Evolutionary conservation across 2,329 filamentous ascomycete genomes (phyloP).

Genomic region (Stachybotrys chartarum): DNA sequence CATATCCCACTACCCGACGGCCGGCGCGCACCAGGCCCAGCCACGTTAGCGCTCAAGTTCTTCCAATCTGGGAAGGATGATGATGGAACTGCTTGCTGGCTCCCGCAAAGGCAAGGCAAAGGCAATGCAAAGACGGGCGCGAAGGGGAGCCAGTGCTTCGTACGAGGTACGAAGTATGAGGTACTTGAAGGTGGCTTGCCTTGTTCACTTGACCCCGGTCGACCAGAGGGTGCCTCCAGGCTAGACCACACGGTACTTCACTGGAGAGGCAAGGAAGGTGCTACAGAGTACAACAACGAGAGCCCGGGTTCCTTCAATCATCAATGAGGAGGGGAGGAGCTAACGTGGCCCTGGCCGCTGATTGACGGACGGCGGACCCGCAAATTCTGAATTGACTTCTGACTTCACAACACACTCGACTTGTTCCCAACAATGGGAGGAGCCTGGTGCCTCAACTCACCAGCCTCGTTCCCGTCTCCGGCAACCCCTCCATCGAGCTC

Average conservation of each 20-base stretch:
- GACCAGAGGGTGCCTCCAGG: neutral
- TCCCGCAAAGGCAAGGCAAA: too few species aligned
- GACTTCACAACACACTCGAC: neutral
- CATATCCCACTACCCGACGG: neutral
- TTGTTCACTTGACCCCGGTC: neutral
- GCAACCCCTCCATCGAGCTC: too few species aligned
- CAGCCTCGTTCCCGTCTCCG: neutral
- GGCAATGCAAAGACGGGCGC: neutral
- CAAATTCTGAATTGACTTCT: neutral
- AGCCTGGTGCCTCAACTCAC: neutral
- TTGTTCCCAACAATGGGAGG: neutral
- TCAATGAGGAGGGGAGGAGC: neutral
- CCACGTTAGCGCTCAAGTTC: neutral
- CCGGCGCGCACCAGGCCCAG: neutral
- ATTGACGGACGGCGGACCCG: neutral
- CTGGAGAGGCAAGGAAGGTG: neutral
- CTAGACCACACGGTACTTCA: neutral
- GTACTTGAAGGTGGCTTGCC: neutral
- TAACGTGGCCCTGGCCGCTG: neutral
- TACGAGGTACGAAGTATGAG: neutral
- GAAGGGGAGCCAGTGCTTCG: neutral
- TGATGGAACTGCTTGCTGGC: neutral
- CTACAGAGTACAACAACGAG: neutral
- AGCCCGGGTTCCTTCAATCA: neutral
- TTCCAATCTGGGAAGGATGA: neutral